Conservation (phyloP, 257 asterid genomes). For the Eustoma russellianum region DNA sequence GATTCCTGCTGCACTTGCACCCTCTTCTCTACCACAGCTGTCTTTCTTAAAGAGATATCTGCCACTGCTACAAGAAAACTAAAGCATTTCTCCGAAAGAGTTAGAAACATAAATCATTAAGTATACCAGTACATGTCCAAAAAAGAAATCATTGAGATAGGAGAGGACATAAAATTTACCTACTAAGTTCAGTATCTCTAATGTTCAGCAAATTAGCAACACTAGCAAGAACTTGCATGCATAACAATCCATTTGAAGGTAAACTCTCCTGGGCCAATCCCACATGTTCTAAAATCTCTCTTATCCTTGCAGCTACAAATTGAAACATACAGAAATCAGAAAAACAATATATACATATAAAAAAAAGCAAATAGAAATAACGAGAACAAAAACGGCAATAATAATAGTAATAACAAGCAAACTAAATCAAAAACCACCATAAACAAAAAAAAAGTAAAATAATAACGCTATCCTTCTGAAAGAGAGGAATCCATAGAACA, state of each 20-base stretch:
- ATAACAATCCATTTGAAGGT: conserved; percentile 74
- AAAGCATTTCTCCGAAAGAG: conserved; percentile 25
- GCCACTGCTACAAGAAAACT: conserved; percentile 95
- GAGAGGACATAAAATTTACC: conserved; percentile 33
- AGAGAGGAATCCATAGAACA: no score
- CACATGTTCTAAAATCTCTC: conserved; percentile 87
- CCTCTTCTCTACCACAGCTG: conserved; percentile 94
- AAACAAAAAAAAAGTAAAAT: neutral
- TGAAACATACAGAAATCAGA: no score
- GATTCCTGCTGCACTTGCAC: conserved; percentile 86
- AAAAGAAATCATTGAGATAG: conserved; percentile 1
- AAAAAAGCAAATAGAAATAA: no score
- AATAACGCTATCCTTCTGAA: no score
- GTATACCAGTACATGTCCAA: neutral
- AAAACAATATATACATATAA: no score
- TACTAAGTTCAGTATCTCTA: conserved; percentile 92
- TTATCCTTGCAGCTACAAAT: conserved; percentile 70
- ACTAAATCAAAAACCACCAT: neutral
- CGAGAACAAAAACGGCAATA: no score
- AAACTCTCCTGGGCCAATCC: conserved; percentile 95
- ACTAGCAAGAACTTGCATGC: conserved; percentile 88
- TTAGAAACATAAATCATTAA: conserved; percentile 6
- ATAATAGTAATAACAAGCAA: no score
- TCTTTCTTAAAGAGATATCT: conserved; percentile 80
- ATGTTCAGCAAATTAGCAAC: conserved; percentile 82